These are phyloP conservation scores for Cystoisospora suis DNA, from an alignment of 169 alveolate genomes.

Conservation along the genomic window DNA sequence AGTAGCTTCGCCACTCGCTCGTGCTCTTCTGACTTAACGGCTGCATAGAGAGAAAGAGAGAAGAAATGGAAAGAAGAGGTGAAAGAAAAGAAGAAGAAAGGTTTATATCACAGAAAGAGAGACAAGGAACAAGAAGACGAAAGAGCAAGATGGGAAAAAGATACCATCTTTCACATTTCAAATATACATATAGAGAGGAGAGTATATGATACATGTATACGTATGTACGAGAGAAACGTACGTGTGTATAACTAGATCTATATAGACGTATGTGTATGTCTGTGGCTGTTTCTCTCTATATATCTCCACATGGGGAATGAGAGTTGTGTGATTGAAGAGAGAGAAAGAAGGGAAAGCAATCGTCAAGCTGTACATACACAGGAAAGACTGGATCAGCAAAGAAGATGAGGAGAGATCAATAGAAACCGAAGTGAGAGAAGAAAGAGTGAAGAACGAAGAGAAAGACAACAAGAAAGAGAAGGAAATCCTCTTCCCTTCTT, in stretches of 20 bases:
- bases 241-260: no score
- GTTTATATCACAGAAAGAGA: no score
- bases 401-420: not conserved
- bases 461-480: not conserved
- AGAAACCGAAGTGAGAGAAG: not conserved
- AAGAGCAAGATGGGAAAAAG: no score
- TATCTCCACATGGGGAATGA: no score
- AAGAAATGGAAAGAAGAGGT: not conserved
- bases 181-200: no score
- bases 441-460: not conserved
- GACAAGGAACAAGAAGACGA: no score
- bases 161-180: no score
- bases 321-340: not conserved
- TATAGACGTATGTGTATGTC: not conserved
- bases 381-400: not conserved
- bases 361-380: not conserved
- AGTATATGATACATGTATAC: no score
- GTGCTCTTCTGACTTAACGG: constrained; percentile 56
- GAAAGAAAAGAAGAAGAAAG: not conserved
- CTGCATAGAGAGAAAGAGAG: not conserved
- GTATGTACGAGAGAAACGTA: no score
- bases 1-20: constrained; percentile 66
- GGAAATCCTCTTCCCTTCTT: no score
- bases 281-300: no score
- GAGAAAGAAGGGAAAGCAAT: not conserved